Evolutionary conservation across 1,139 yeast species (phyloP), one percentile per base, ranked within the genome.

Genomic region (Hyphopichia fennica): DNA sequence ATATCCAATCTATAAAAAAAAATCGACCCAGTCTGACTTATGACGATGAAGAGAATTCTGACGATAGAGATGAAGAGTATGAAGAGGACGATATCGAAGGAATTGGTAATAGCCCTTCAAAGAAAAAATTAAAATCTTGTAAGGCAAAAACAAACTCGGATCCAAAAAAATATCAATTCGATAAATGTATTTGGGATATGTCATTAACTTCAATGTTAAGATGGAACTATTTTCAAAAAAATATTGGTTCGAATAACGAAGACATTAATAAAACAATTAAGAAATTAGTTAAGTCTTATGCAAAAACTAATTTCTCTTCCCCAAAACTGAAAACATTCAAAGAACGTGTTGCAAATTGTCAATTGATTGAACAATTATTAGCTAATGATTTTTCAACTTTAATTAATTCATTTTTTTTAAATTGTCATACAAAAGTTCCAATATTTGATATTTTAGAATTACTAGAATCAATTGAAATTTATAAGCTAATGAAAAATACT

Each of bases 131-230:
- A n/a, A 29, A 13, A 20, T 10, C 18, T 3, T 7, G 27, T 22
- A 36, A 9, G 17, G 4, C 30, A 28, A 33, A 14, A 11, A 19
- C 15, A 19, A 25, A 33, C 33, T 6, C 23, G 8, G 23, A 20
- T 20, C 19, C 29, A 19, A 27, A 34, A 14, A 14, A 40, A 20
- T 31, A 31, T 28, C 45, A 41, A 34, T 53, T 51, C 41, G 60
- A 56, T 40, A 47, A 43, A 18, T 58, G 62, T 40, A 28, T 59
- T 23, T 75, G 80, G 80, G 73, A 70, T 48, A 61, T 73, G 59
- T 67, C 74, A 6, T 47, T 63, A 6, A 66, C 69, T n/a, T 55
- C 68, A 17, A 48, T 71, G 2, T 41, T 72, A 29, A 57, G 57
- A 35, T 75, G 80, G 80, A 47, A 49, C 8, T 64, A 49, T 38